Evolutionary conservation across 768 basidiomycete species (phyloP).

Genomic region (Termitomyces eurrhizus): DNA sequence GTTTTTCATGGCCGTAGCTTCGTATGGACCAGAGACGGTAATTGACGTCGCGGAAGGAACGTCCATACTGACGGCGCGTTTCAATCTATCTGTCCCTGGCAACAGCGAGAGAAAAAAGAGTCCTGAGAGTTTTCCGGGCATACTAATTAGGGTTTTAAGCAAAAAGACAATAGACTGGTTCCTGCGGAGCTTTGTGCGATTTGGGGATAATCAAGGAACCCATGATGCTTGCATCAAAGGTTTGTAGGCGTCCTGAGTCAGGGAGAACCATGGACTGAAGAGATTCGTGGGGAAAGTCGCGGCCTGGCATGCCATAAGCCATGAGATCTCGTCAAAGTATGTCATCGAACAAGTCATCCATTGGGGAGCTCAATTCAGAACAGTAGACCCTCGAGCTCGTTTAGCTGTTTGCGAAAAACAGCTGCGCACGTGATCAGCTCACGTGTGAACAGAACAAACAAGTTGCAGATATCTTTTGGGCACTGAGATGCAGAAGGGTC

Average conservation of each 20-base stretch:
- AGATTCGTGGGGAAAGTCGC: neutral
- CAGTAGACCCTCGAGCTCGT: too few relatives aligned
- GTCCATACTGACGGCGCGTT: neutral
- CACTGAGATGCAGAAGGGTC: too few relatives aligned
- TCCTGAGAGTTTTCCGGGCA: neutral
- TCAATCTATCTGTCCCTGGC: neutral
- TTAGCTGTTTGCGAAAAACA: too few relatives aligned
- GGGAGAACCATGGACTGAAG: neutral
- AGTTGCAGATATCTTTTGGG: too few relatives aligned
- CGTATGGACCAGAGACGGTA: neutral
- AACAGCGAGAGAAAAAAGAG: neutral
- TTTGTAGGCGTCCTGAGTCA: neutral
- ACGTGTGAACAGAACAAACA: too few relatives aligned
- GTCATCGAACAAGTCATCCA: too few relatives aligned
- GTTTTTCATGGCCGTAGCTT: constrained; percentile 2
- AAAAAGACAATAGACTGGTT: neutral
- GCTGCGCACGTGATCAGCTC: too few relatives aligned
- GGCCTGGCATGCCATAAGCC: neutral
- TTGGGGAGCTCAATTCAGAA: too few relatives aligned
- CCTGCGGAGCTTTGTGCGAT: constrained; percentile 1
- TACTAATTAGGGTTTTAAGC: neutral
- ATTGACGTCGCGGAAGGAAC: neutral
- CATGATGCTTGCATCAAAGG: neutral
- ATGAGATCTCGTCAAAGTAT: neutral
- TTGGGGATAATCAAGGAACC: neutral